Evolutionary conservation across 192 early-diverging fungal species (phyloP).

Genomic region (Pilobolus umbonatus): DNA sequence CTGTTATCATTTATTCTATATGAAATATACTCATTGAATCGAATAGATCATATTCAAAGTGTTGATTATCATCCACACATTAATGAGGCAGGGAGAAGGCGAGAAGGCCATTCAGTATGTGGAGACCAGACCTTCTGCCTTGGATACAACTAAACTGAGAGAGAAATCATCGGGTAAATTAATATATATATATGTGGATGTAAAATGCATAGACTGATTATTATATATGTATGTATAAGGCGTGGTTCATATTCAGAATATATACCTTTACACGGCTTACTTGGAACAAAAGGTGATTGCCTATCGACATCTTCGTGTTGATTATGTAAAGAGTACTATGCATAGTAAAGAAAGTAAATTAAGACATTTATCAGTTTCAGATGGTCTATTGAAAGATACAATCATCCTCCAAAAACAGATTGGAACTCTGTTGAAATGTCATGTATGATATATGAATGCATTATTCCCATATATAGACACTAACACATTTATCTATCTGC

Average conservation of each 20-base stretch:
- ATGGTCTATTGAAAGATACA: constrained; percentile 60
- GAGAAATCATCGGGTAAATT: constrained; percentile 40
- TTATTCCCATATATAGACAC: neutral
- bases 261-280: constrained; percentile 67
- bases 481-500: neutral
- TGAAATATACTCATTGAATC: neutral
- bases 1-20: neutral
- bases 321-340: constrained; percentile 54
- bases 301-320: constrained; percentile 59
- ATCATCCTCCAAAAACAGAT: constrained; percentile 68
- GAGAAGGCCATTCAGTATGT: constrained; percentile 59
- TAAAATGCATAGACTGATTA: constrained; percentile 32
- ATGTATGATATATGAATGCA: constrained; percentile 40
- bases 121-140: constrained; percentile 37
- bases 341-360: constrained; percentile 39
- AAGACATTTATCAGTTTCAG: constrained; percentile 48
- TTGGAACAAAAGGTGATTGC: constrained; percentile 66
- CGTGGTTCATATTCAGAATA: constrained; percentile 56
- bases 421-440: constrained; percentile 64
- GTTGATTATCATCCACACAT: constrained; percentile 65
- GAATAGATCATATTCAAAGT: constrained; percentile 70
- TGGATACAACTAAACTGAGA: constrained; percentile 46
- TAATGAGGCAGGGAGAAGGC: constrained; percentile 63
- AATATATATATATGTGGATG: constrained; percentile 27
- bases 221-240: constrained; percentile 1